Conservation (phyloP, 2,329 filamentous ascomycete genomes). For the Stemphylium beticola region DNA sequence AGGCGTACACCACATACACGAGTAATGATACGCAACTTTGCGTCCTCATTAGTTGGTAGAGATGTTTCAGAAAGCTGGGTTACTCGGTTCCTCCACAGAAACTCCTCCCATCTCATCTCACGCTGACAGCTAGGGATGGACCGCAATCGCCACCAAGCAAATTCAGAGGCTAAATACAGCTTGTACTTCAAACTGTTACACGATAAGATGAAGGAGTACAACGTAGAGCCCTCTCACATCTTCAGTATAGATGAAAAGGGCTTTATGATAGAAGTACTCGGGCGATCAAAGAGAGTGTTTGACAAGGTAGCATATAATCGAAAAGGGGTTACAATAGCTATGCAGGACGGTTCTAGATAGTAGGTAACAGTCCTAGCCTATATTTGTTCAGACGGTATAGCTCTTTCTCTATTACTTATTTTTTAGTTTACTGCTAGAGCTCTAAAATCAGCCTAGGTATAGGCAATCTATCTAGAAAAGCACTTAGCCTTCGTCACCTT, state of each 20-base stretch:
- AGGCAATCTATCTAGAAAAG: no score
- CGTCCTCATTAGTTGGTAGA: neutral
- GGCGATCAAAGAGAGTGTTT: constrained; percentile 12
- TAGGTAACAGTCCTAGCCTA: no score
- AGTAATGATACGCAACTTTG: neutral
- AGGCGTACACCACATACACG: neutral
- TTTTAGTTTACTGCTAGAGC: no score
- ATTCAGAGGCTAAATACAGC: constrained; percentile 18
- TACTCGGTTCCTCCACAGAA: constrained; percentile 9
- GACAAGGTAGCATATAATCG: neutral
- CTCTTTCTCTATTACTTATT: neutral
- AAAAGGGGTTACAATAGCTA: no score
- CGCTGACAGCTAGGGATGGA: constrained; percentile 7
- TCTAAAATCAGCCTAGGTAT: no score
- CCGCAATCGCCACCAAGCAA: constrained; percentile 9
- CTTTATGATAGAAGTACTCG: constrained; percentile 1
- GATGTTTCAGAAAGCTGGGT: neutral
- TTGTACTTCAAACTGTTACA: constrained; percentile 19
- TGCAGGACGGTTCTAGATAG: neutral
- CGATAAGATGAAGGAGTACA: no score
- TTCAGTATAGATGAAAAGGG: no score
- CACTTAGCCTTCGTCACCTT: no score
- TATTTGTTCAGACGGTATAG: no score
- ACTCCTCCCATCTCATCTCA: constrained; percentile 8
- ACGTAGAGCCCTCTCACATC: no score